Evolutionary conservation across 768 basidiomycete genomes (phyloP).

Genomic region (Podaxis pistillaris): DNA sequence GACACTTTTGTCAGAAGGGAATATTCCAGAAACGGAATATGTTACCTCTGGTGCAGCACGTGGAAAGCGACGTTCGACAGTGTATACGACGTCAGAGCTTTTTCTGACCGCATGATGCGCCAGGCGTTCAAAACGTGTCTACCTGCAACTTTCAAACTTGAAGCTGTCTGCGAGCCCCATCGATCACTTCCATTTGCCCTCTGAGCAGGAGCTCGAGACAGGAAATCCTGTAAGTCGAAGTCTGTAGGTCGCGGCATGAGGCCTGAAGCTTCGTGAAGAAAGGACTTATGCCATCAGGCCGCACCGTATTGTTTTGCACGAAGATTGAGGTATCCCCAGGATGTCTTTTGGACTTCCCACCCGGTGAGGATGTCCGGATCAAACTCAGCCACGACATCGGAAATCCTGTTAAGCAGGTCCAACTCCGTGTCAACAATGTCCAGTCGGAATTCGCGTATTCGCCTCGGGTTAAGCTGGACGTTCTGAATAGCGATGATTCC

Average conservation of each 20-base stretch:
- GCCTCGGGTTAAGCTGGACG: conserved; percentile 33
- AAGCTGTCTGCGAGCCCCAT: conserved; percentile 73
- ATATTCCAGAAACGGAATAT: neutral
- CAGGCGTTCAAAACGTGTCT: conserved; percentile 92
- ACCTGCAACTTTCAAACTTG: conserved; percentile 82
- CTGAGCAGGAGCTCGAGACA: conserved; percentile 70
- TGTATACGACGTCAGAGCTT: conserved; percentile 72
- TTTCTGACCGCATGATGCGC: conserved; percentile 88
- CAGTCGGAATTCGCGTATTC: conserved; percentile 43
- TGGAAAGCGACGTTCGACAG: conserved; percentile 91
- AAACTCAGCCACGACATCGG: conserved; percentile 70
- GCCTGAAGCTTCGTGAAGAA: neutral
- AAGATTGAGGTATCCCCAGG: conserved; percentile 89
- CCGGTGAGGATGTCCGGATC: conserved; percentile 93
- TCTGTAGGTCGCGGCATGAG: conserved; percentile 39
- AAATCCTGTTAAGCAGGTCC: conserved; percentile 72
- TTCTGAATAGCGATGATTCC: conserved; percentile 57
- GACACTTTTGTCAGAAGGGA: neutral
- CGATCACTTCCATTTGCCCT: conserved; percentile 44
- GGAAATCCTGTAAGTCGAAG: conserved; percentile 66
- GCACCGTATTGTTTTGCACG: conserved; percentile 62
- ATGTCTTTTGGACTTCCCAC: conserved; percentile 86
- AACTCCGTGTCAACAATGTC: conserved; percentile 67
- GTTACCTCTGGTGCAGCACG: conserved; percentile 70
- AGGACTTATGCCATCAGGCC: conserved; percentile 12